These are phyloP conservation scores for Crithidia brevicula DNA, from an alignment of 208 protist genomes.

Conservation along the genomic window DNA sequence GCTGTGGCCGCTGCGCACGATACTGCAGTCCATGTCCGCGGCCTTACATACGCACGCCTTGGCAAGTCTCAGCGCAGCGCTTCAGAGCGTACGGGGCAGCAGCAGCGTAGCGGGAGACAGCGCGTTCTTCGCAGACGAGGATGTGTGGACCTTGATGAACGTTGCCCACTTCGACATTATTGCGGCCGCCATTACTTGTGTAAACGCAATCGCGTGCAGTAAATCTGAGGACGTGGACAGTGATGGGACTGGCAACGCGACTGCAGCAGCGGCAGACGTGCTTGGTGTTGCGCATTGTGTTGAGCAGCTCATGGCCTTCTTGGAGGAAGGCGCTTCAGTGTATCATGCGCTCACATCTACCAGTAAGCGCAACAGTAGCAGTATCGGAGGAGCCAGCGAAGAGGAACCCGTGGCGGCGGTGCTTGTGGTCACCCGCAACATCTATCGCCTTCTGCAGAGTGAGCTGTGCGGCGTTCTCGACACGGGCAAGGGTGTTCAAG, in stretches of 20 bases:
- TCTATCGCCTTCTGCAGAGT: conserved; percentile 59
- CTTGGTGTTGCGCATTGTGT: conserved; percentile 13
- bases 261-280: conserved; percentile 6
- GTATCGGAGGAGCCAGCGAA: conserved; percentile 16
- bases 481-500: background rate
- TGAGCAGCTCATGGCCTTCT: conserved; percentile 22
- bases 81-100: conserved; percentile 2
- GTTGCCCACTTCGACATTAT: conserved; percentile 23
- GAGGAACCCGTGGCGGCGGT: conserved; percentile 33
- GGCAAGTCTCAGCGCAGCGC: conserved; percentile 8
- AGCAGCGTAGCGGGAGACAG: background rate
- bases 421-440: conserved; percentile 57
- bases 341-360: background rate
- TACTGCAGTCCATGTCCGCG: conserved; percentile 21
- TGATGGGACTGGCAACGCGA: background rate
- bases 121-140: background rate
- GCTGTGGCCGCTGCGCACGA: conserved; percentile 27
- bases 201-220: conserved; percentile 25
- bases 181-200: conserved; percentile 12
- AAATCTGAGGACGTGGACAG: background rate
- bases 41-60: conserved; percentile 27
- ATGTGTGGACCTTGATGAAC: conserved; percentile 21
- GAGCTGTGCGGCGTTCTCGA: conserved; percentile 52
- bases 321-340: background rate
- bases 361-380: background rate